Evolutionary conservation across 2,329 filamentous ascomycete species (phyloP).

Genomic region (Hypoxylon sp.): DNA sequence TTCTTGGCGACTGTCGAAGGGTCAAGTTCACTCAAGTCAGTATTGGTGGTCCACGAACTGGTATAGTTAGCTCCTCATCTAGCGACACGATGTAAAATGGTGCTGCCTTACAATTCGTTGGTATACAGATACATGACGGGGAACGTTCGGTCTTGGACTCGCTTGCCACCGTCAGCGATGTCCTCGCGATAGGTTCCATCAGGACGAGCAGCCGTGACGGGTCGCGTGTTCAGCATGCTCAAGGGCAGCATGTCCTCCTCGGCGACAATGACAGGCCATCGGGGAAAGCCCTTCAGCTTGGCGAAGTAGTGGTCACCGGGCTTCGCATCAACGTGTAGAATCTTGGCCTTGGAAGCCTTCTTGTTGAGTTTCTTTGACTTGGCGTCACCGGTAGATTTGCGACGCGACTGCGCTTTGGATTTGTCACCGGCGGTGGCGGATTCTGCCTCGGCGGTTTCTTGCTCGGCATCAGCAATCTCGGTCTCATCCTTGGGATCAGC

Average conservation of each 20-base stretch:
- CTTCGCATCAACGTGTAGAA: slow-evolving; percentile 81
- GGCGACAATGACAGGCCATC: slow-evolving; percentile 94
- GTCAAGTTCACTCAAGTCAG: slow-evolving; percentile 81
- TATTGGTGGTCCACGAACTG: slow-evolving; percentile 93
- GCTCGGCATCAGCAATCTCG: slow-evolving; percentile 31
- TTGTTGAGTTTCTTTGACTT: slow-evolving; percentile 86
- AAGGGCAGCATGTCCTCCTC: slow-evolving; percentile 94
- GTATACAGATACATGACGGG: slow-evolving; percentile 95
- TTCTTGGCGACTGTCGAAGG: slow-evolving; percentile 75
- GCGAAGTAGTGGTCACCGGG: slow-evolving; percentile 94
- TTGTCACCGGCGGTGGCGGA: slow-evolving; percentile 35
- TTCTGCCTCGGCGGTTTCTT: slow-evolving; percentile 36
- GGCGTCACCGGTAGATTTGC: slow-evolving; percentile 78
- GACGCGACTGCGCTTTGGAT: slow-evolving; percentile 63
- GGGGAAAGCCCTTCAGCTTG: slow-evolving; percentile 92
- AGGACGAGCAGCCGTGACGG: slow-evolving; percentile 81
- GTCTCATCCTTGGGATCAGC: slow-evolving; percentile 37
- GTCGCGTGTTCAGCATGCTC: slow-evolving; percentile 79
- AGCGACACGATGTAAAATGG: slow-evolving; percentile 21
- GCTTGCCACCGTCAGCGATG: slow-evolving; percentile 88
- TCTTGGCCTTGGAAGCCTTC: slow-evolving; percentile 81
- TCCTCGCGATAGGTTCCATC: slow-evolving; percentile 91
- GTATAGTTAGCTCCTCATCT: slow-evolving; percentile 26
- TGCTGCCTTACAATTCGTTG: slow-evolving; percentile 90
- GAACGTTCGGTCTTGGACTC: slow-evolving; percentile 85